Percentiles rank a stretch among this genome's conserved stretches.
Evolutionary conservation across 2,329 filamentous ascomycete species (phyloP).

Genomic region (Pseudogymnoascus sp.): DNA sequence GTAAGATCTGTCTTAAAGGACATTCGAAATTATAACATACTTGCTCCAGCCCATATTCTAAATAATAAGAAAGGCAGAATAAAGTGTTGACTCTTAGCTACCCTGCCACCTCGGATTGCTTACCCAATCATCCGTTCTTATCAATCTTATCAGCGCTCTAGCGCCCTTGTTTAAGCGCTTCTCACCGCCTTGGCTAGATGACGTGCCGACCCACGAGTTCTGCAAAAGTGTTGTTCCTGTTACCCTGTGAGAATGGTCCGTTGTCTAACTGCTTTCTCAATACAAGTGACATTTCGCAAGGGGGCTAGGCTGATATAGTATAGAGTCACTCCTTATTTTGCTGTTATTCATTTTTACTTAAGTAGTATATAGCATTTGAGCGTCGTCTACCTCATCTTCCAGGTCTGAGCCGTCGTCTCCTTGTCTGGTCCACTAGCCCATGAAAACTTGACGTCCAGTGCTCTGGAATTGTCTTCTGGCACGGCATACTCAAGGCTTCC

Average conservation of each 20-base stretch:
- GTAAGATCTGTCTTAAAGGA: not conserved
- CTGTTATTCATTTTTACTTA: not conserved
- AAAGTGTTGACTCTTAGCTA: not conserved
- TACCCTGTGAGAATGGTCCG: not conserved
- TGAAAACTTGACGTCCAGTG: conserved; percentile 52
- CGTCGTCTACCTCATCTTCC: conserved; percentile 27
- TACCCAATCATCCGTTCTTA: not conserved
- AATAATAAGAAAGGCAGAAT: not conserved
- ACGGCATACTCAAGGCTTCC: conserved; percentile 65
- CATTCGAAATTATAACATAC: not conserved
- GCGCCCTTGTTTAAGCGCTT: not conserved
- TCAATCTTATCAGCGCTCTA: not conserved
- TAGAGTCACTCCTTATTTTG: not conserved
- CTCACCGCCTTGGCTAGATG: conserved; percentile 4
- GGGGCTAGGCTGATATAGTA: not conserved
- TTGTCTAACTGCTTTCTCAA: not conserved
- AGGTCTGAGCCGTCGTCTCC: conserved; percentile 20
- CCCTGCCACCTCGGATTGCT: not conserved
- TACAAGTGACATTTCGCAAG: not conserved
- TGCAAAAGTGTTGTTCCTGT: not conserved
- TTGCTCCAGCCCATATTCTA: not conserved
- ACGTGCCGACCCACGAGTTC: not conserved
- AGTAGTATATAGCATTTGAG: not conserved
- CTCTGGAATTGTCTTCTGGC: conserved; percentile 59
- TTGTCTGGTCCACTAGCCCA: conserved; percentile 38